Evolutionary conservation across 768 basidiomycete genomes (phyloP).

Genomic region (Lepiota brunneoincarnata): DNA sequence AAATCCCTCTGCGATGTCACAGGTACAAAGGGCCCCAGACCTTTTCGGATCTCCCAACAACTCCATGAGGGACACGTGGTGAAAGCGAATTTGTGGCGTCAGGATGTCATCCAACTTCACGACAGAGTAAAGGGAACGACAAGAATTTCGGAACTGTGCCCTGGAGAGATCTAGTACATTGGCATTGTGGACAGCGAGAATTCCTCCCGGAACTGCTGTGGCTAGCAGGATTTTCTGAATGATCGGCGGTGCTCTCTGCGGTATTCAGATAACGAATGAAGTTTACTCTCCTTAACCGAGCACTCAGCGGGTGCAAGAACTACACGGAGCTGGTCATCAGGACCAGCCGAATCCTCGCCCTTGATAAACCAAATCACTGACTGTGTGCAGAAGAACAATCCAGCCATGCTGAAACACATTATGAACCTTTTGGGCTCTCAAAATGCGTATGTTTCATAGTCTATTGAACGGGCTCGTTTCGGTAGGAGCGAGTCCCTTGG

Average conservation of each 20-base stretch:
- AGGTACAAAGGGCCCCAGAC: no score
- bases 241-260: not conserved
- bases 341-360: not conserved
- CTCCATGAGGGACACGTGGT: conserved; percentile 6
- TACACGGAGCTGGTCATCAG: not conserved
- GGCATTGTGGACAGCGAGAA: not conserved
- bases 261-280: not conserved
- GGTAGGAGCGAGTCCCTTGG: no score
- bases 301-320: not conserved
- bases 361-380: not conserved
- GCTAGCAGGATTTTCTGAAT: not conserved
- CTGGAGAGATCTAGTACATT: not conserved
- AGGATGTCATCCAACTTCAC: not conserved
- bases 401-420: no score
- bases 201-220: not conserved
- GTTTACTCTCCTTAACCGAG: not conserved
- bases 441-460: no score
- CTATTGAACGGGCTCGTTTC: no score
- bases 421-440: no score
- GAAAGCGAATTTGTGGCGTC: not conserved
- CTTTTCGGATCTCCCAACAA: not conserved
- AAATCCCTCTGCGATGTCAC: no score
- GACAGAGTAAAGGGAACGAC: not conserved
- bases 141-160: not conserved
- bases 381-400: not conserved